phyloP scores from a whole-genome alignment of 331 rosid species.

The Malus hybrid region DNA sequence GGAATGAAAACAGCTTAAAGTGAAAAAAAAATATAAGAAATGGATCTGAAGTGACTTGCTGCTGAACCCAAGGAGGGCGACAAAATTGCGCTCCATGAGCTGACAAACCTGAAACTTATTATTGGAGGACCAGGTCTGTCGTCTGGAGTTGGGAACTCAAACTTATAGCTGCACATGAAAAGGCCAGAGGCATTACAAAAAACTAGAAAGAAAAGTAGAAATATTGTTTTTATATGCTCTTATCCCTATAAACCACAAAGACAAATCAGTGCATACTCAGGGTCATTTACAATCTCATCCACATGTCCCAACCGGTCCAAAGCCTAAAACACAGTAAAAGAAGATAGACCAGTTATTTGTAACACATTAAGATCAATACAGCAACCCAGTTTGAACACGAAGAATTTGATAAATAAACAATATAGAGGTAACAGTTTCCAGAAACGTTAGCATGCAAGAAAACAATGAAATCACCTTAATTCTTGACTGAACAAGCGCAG shows the following conservation, averaged over 20 bases:
- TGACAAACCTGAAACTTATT: constrained; percentile 85
- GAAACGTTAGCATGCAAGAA: constrained; percentile 1
- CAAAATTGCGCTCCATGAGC: background rate
- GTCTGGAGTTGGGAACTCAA: constrained; percentile 99
- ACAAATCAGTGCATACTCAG: constrained; percentile 64
- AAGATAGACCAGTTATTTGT: background rate
- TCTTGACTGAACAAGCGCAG: constrained; percentile 98
- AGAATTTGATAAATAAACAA: background rate
- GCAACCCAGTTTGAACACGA: background rate
- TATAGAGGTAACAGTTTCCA: background rate
- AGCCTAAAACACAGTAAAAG: constrained; percentile 40
- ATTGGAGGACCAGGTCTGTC: constrained; percentile 98
- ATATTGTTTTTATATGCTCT: background rate
- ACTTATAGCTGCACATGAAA: constrained; percentile 73
- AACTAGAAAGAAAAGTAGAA: constrained; percentile 4
- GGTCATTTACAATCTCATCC: constrained; percentile 61
- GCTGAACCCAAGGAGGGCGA: background rate
- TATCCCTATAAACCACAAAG: constrained; percentile 7
- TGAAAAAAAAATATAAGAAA: background rate
- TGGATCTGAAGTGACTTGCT: background rate
- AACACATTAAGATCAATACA: constrained; percentile 2
- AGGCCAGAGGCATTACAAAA: constrained; percentile 11
- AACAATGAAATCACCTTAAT: constrained; percentile 62
- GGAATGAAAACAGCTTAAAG: background rate
- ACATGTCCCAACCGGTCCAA: constrained; percentile 49